phyloP scores from a whole-genome alignment of 495 filamentous ascomycete genomes.

The Talaromyces nanjingensis region DNA sequence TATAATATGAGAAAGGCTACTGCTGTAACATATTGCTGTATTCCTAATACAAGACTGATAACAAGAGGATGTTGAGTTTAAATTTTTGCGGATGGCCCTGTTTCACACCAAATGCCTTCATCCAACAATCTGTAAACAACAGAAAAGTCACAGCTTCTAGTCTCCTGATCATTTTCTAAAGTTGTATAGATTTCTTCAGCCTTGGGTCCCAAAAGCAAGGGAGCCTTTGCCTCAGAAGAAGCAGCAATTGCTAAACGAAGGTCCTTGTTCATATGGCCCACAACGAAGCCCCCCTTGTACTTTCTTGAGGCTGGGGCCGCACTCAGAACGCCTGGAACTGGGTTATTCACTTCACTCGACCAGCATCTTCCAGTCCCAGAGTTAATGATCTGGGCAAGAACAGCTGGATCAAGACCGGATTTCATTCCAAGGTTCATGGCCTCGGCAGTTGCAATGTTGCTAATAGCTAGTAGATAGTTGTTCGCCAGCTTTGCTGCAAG shows the following conservation, averaged over 20 bases:
- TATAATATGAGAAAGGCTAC: too few species aligned
- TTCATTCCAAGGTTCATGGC: constrained; percentile 89
- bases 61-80: not conserved
- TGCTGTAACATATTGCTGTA: too few species aligned
- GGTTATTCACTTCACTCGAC: constrained; percentile 89
- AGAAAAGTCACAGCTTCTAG: constrained; percentile 70
- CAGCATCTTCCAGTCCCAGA: constrained; percentile 80
- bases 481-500: constrained; percentile 84
- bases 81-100: constrained; percentile 1
- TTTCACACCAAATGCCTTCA: constrained; percentile 29
- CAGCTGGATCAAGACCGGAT: constrained; percentile 74
- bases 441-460: constrained; percentile 86
- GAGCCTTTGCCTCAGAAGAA: constrained; percentile 58
- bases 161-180: constrained; percentile 49
- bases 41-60: not conserved
- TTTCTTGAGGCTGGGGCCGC: constrained; percentile 63
- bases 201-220: constrained; percentile 55
- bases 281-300: constrained; percentile 76
- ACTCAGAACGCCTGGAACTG: constrained; percentile 72
- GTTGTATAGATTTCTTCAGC: constrained; percentile 61
- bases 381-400: constrained; percentile 74
- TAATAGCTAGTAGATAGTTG: constrained; percentile 85
- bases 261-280: constrained; percentile 84
- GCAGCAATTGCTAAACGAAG: constrained; percentile 65
- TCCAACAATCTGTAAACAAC: constrained; percentile 72